Base-by-base conservation (phyloP, 345 rosid genomes). In the Turritis glabra region DNA sequence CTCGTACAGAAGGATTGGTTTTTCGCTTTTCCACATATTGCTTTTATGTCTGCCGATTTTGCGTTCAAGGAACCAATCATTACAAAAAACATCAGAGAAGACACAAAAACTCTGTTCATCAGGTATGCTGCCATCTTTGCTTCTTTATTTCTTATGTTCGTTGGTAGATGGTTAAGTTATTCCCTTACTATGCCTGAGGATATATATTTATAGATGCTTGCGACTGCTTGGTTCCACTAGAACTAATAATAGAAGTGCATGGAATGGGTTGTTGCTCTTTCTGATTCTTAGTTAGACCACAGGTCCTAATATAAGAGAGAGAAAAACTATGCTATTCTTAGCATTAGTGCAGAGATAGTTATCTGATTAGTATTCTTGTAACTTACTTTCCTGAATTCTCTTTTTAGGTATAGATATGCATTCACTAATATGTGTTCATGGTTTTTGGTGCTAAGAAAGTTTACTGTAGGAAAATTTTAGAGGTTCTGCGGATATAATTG, bases 231-330 rank as follows among this genome's bases (percentile, higher is more conserved):
- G 29, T 27, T 67, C 73, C 73, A 37, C 30, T 35, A 57, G 25
- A 55, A 35, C 26, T 38, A 75, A 26, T 15, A 27, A 48, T 59
- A 60, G 29, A 60, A 67, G 3, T 51, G 67, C 35, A 15, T 74
- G 59, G 66, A 33, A 32, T 22, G 50, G 40, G 47, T 54, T 30
- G 65, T 64, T 73, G 27, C 12, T 55, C 50, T 35, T 37, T 75
- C 79, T 40, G 63, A 60, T 29, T 75, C 69, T 40, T 48, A 38
- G 79, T 50, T 66, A 75, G 46, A 67, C 68, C 79, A 75, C 74
- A 67, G 67, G 44, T 67, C 41, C 43, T 50, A 32, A 44, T 23
- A 9, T 3, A 56, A 17, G 69, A 57, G 50, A 59, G 52, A 59
- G 18, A 7, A 15, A 48, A 9, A 55, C 30, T 74, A 59, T 59